phyloP scores from a whole-genome alignment of 495 filamentous ascomycete species.

The Geopyxis carbonaria region DNA sequence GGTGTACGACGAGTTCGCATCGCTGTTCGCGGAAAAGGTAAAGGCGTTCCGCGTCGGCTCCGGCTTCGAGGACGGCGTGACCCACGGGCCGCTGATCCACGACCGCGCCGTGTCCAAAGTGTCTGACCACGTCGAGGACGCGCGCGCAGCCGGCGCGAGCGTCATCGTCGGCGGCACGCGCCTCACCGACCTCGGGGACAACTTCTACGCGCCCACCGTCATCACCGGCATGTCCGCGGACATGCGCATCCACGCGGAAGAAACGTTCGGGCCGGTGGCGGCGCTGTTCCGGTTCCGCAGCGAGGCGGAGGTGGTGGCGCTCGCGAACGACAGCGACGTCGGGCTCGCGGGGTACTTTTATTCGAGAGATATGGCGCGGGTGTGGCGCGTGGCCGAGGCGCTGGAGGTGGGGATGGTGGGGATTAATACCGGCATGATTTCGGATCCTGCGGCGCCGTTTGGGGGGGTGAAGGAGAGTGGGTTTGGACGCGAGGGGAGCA shows the following conservation, averaged over 20 bases:
- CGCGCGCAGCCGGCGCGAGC: slow-evolving; percentile 53
- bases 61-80: slow-evolving; percentile 52
- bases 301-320: slow-evolving; percentile 64
- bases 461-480: slow-evolving; percentile 89
- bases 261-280: slow-evolving; percentile 79
- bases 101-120: slow-evolving; percentile 58
- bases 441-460: slow-evolving; percentile 68
- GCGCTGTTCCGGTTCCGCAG: slow-evolving; percentile 67
- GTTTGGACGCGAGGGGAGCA: slow-evolving; percentile 81
- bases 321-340: slow-evolving; percentile 61
- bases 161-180: slow-evolving; percentile 53
- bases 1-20: slow-evolving; percentile 59
- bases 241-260: slow-evolving; percentile 61
- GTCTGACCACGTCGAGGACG: slow-evolving; percentile 60
- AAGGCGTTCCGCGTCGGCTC: slow-evolving; percentile 59
- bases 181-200: slow-evolving; percentile 45
- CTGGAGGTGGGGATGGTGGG: slow-evolving; percentile 83
- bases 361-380: slow-evolving; percentile 52
- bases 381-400: slow-evolving; percentile 64
- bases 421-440: slow-evolving; percentile 69
- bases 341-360: slow-evolving; percentile 82
- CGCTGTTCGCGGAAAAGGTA: slow-evolving; percentile 56
- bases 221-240: slow-evolving; percentile 62
- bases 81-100: slow-evolving; percentile 74
- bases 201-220: slow-evolving; percentile 73